Evolutionary conservation across 805 yeast species (phyloP).

Genomic region (Debaryomyces prosopidis): DNA sequence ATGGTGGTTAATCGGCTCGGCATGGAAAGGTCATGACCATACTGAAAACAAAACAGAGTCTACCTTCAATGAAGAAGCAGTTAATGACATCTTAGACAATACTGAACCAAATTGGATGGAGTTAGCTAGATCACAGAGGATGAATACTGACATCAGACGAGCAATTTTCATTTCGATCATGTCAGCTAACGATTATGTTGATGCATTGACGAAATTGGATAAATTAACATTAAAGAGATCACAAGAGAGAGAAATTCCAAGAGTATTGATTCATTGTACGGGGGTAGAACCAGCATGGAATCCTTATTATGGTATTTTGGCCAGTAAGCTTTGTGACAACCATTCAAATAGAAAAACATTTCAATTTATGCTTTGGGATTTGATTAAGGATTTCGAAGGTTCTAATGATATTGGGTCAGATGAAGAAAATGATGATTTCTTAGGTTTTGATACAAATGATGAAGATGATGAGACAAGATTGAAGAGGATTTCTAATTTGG

Average conservation of each 20-base stretch:
- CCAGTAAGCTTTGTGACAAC: constrained; percentile 70
- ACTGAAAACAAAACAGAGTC: constrained; percentile 9
- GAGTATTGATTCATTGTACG: constrained; percentile 82
- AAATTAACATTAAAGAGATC: constrained; percentile 74
- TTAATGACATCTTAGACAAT: constrained; percentile 62
- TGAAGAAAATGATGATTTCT: constrained; percentile 41
- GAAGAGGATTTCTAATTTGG: constrained; percentile 66
- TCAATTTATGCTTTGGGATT: constrained; percentile 90
- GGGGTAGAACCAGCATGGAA: constrained; percentile 80
- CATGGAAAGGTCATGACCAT: constrained; percentile 77
- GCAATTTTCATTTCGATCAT: constrained; percentile 92
- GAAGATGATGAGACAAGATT: constrained; percentile 57
- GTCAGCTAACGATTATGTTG: constrained; percentile 92
- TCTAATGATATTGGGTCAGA: constrained; percentile 38
- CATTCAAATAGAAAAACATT: constrained; percentile 79
- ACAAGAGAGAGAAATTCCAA: constrained; percentile 86
- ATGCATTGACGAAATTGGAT: constrained; percentile 80
- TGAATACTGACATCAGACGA: constrained; percentile 94
- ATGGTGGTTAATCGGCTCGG: constrained; percentile 99
- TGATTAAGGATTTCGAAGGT: constrained; percentile 65
- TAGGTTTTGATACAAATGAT: constrained; percentile 36
- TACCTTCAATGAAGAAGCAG: constrained; percentile 39
- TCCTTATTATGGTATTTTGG: constrained; percentile 85
- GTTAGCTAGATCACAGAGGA: constrained; percentile 80
- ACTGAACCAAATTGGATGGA: constrained; percentile 88